phyloP scores from a whole-genome alignment of 1,284 basidiomycete genomes.

The Cerrena zonata region DNA sequence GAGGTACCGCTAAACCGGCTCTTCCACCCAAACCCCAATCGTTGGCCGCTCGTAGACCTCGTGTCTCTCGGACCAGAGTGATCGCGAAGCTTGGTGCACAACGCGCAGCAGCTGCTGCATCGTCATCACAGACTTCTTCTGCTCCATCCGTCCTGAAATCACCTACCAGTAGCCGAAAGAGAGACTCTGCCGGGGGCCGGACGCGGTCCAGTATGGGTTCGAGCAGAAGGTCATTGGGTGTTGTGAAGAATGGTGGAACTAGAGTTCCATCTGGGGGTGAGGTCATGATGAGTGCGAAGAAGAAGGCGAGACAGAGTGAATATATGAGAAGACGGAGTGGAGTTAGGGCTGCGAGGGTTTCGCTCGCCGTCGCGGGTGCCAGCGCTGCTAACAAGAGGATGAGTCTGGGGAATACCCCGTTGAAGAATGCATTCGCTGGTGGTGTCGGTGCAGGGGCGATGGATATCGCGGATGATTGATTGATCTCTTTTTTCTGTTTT shows the following conservation, averaged over 20 bases:
- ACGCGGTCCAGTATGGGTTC: slow-evolving; percentile 54
- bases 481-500: too few relatives aligned
- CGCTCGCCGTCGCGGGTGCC: too few relatives aligned
- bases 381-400: too few relatives aligned
- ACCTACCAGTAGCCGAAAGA: slow-evolving; percentile 3
- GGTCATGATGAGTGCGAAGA: slow-evolving; percentile 54
- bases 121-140: slow-evolving; percentile 9
- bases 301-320: slow-evolving; percentile 63
- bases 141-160: too few relatives aligned
- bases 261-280: slow-evolving; percentile 29
- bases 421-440: too few relatives aligned
- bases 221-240: slow-evolving; percentile 41
- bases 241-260: slow-evolving; percentile 34
- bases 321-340: slow-evolving; percentile 34
- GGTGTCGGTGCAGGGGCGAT: too few relatives aligned
- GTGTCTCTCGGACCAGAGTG: slow-evolving; percentile 72
- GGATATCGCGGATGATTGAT: too few relatives aligned
- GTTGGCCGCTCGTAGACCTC: slow-evolving; percentile 53
- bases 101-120: slow-evolving; percentile 37
- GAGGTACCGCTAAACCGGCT: slow-evolving; percentile 4
- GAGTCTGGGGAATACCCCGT: too few relatives aligned
- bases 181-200: slow-evolving; percentile 11
- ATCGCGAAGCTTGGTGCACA: slow-evolving; percentile 72
- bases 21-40: slow-evolving; percentile 34
- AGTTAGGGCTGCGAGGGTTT: slow-evolving; percentile 7